A percentile compares a stretch with the other conserved stretches of the same genome.
Evolutionary conservation across 2,329 filamentous ascomycete species (phyloP).

Genomic region (Rutstroemia sp.): DNA sequence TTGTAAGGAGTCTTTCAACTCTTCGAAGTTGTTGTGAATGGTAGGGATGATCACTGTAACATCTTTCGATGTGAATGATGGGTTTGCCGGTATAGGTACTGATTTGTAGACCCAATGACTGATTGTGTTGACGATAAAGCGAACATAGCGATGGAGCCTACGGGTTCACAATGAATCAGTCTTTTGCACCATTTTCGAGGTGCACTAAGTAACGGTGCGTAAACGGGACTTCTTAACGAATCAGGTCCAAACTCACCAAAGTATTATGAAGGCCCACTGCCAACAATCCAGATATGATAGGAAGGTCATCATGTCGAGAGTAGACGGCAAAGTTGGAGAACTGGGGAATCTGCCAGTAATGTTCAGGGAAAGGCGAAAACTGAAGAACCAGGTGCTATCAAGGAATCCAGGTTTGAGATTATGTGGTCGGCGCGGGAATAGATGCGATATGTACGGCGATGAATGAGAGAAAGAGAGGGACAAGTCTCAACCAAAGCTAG

Average conservation of each 20-base stretch:
- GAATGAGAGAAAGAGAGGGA: background rate
- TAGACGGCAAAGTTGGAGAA: background rate
- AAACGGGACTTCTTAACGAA: background rate
- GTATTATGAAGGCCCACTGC: constrained; percentile 19
- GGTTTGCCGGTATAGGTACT: constrained; percentile 72
- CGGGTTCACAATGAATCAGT: background rate
- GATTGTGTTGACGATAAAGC: constrained; percentile 75
- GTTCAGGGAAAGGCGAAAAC: no score
- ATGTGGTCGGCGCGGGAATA: background rate
- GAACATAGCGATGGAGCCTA: constrained; percentile 82
- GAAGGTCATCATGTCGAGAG: background rate
- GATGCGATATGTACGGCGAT: background rate
- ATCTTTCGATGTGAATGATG: constrained; percentile 61
- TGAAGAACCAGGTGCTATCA: no score
- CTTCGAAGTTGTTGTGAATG: constrained; percentile 79
- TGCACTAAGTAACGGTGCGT: background rate
- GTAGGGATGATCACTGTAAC: constrained; percentile 93
- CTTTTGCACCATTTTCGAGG: background rate
- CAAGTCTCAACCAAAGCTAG: background rate
- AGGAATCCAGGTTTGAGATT: no score
- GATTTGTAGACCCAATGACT: constrained; percentile 86
- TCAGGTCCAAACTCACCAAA: constrained; percentile 19
- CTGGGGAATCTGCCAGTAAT: background rate
- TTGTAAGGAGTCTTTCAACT: constrained; percentile 72
- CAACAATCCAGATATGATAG: constrained; percentile 14